Evolutionary conservation across 2,329 filamentous ascomycete species (phyloP).

Genomic region (Falciphora oryzae): DNA sequence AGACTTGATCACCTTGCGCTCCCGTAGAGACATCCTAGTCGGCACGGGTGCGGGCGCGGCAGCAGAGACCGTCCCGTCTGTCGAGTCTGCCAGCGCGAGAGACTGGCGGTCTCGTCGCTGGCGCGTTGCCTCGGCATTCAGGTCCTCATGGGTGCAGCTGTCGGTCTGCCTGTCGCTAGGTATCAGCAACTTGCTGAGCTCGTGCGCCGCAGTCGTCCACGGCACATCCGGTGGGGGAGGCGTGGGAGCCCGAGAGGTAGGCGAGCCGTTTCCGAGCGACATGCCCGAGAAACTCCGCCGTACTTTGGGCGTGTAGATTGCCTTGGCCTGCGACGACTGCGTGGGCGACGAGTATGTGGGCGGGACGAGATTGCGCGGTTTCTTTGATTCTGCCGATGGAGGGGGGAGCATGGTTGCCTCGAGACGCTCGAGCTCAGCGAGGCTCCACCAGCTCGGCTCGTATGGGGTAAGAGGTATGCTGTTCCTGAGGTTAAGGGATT

Average conservation of each 20-base stretch:
- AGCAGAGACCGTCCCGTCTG: constrained; percentile 21
- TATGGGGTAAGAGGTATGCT: constrained; percentile 37
- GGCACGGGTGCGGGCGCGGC: constrained; percentile 33
- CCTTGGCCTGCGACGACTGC: constrained; percentile 78
- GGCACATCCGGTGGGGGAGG: constrained; percentile 75
- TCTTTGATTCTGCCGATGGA: constrained; percentile 40
- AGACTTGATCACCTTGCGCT: constrained; percentile 56
- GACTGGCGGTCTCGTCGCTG: constrained; percentile 57
- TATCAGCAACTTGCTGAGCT: constrained; percentile 76
- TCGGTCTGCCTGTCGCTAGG: constrained; percentile 67
- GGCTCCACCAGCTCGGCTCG: constrained; percentile 68
- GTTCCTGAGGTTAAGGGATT: constrained; percentile 25
- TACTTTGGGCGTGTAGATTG: constrained; percentile 61
- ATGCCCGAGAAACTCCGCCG: constrained; percentile 57
- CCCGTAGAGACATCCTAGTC: constrained; percentile 67
- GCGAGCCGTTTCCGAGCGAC: constrained; percentile 31
- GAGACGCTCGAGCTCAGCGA: constrained; percentile 59
- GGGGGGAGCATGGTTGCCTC: constrained; percentile 54
- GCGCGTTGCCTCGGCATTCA: constrained; percentile 63
- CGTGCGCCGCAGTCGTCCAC: constrained; percentile 79
- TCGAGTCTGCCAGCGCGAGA: constrained; percentile 24
- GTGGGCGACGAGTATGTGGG: constrained; percentile 85
- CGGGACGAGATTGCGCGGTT: constrained; percentile 47
- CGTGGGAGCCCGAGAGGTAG: constrained; percentile 42
- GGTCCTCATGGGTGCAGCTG: constrained; percentile 73